phyloP scores from a whole-genome alignment of 2,329 filamentous ascomycete genomes.

The Fusarium pseudograminearum region DNA sequence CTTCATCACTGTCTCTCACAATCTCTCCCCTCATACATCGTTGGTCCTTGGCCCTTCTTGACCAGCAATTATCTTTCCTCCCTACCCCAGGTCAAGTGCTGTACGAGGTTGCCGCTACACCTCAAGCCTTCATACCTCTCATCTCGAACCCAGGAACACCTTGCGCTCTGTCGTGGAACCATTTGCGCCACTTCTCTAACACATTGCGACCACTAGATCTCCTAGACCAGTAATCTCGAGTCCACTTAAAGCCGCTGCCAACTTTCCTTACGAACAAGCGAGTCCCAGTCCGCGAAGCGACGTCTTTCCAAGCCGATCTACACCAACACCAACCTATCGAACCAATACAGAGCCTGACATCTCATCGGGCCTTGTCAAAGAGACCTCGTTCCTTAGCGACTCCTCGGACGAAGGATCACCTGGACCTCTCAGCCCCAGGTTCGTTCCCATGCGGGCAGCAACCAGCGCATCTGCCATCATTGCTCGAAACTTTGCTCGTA shows the following conservation, averaged over 20 bases:
- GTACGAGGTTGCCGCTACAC: constrained; percentile 44
- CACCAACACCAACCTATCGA: constrained; percentile 43
- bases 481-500: background rate
- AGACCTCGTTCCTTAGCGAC: constrained; percentile 54
- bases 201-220: constrained; percentile 55
- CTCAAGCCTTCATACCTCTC: constrained; percentile 40
- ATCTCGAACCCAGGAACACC: constrained; percentile 28
- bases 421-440: constrained; percentile 52
- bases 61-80: constrained; percentile 30
- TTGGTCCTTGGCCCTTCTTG: constrained; percentile 28
- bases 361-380: constrained; percentile 31
- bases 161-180: constrained; percentile 47
- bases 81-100: constrained; percentile 35
- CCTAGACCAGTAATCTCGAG: constrained; percentile 62
- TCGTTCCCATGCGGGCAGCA: constrained; percentile 36
- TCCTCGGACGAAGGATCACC: constrained; percentile 53
- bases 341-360: constrained; percentile 31
- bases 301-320: constrained; percentile 43
- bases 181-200: constrained; percentile 34
- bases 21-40: constrained; percentile 42
- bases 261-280: constrained; percentile 57
- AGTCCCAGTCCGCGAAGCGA: constrained; percentile 54
- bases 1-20: constrained; percentile 43
- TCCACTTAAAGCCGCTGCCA: constrained; percentile 61
- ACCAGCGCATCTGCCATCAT: constrained; percentile 5